phyloP scores from a whole-genome alignment of 768 basidiomycete genomes.

The Russula ochroleuca region DNA sequence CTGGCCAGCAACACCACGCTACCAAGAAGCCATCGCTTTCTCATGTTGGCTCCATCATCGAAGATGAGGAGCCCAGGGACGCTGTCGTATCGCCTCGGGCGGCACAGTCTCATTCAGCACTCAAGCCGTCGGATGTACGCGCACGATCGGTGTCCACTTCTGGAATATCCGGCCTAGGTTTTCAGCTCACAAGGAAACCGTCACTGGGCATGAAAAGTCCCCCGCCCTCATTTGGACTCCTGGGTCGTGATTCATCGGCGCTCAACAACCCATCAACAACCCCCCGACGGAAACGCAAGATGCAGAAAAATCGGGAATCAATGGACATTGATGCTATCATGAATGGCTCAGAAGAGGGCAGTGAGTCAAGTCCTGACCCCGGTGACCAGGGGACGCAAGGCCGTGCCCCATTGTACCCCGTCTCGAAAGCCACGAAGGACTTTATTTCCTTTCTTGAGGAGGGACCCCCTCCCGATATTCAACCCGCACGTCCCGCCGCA shows the following conservation, averaged over 20 bases:
- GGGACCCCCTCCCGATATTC: slow-evolving; percentile 47
- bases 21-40: slow-evolving; percentile 43
- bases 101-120: slow-evolving; percentile 2
- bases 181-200: slow-evolving; percentile 10
- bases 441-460: slow-evolving; percentile 56
- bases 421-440: slow-evolving; percentile 47
- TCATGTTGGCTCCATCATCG: slow-evolving; percentile 56
- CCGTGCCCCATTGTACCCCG: slow-evolving; percentile 24
- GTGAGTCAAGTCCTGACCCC: slow-evolving; percentile 28
- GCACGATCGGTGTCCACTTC: slow-evolving; percentile 30
- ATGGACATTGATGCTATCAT: slow-evolving; percentile 73
- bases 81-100: neutral
- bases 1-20: slow-evolving; percentile 13
- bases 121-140: slow-evolving; percentile 19
- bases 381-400: slow-evolving; percentile 19
- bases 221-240: slow-evolving; percentile 11
- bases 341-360: slow-evolving; percentile 64
- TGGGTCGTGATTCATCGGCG: slow-evolving; percentile 10
- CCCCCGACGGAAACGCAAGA: slow-evolving; percentile 49
- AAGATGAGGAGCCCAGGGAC: slow-evolving; percentile 50
- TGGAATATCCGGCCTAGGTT: slow-evolving; percentile 18
- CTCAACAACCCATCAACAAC: slow-evolving; percentile 30
- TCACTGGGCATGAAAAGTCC: slow-evolving; percentile 12
- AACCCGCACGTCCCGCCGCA: slow-evolving; percentile 22
- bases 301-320: slow-evolving; percentile 59